Conservation (phyloP, 805 yeast species). For the Yarrowia phangngaensis region DNA sequence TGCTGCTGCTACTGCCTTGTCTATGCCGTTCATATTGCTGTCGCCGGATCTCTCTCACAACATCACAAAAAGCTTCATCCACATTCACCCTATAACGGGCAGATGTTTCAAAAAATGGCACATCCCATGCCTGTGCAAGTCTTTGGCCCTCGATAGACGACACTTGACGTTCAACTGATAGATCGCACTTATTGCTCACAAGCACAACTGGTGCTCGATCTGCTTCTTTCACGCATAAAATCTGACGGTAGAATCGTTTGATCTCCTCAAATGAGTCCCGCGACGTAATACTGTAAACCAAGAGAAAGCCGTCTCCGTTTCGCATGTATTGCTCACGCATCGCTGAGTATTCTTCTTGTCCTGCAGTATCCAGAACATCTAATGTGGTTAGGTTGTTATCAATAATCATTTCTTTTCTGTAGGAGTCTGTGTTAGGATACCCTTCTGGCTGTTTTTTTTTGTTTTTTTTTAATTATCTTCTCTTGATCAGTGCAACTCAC, state of each 20-base stretch:
- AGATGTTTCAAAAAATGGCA: conserved; percentile 76
- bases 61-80: conserved; percentile 71
- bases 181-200: conserved; percentile 86
- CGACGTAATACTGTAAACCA: conserved; percentile 82
- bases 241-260: conserved; percentile 71
- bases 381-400: conserved; percentile 72
- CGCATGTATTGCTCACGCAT: conserved; percentile 94
- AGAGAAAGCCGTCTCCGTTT: conserved; percentile 88
- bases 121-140: conserved; percentile 61
- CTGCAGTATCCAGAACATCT: conserved; percentile 96
- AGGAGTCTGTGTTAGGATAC: conserved; percentile 38
- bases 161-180: conserved; percentile 72
- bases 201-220: conserved; percentile 70
- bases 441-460: too few relatives aligned
- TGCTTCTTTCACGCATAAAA: conserved; percentile 57
- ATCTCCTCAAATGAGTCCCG: conserved; percentile 82
- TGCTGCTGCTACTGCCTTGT: conserved; percentile 25
- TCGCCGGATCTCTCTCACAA: conserved; percentile 36
- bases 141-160: conserved; percentile 79
- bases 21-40: conserved; percentile 28
- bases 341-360: conserved; percentile 94
- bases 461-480: background rate
- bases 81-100: conserved; percentile 91
- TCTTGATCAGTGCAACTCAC: conserved; percentile 16
- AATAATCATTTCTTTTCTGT: conserved; percentile 77